Evolutionary conservation across 1,284 basidiomycete genomes (phyloP).

Genomic region (Pterulicium gracile): DNA sequence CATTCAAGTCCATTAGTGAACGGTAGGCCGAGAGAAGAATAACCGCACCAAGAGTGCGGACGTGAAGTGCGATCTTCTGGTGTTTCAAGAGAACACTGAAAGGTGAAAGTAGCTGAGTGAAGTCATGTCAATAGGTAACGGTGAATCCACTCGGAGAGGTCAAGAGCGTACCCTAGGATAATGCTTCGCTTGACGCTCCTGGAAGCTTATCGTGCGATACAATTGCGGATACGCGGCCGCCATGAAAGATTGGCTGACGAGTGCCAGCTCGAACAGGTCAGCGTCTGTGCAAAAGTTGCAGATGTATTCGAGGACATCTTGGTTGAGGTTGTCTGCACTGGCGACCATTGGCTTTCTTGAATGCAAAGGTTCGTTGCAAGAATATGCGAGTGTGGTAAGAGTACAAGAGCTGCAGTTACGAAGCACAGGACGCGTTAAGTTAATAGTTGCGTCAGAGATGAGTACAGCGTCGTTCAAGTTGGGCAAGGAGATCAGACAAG

Average conservation of each 20-base stretch:
- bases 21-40: slow-evolving; percentile 1
- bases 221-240: slow-evolving; percentile 48
- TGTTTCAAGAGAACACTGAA: slow-evolving; percentile 46
- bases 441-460: too few relatives aligned
- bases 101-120: slow-evolving; percentile 35
- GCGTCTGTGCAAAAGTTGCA: slow-evolving; percentile 38
- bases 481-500: too few relatives aligned
- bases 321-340: slow-evolving; percentile 53
- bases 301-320: slow-evolving; percentile 59
- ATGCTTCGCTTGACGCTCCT: slow-evolving; percentile 39
- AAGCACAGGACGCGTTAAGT: too few relatives aligned
- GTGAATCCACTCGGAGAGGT: slow-evolving; percentile 3
- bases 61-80: slow-evolving; percentile 41
- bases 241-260: slow-evolving; percentile 53
- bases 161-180: slow-evolving; percentile 32
- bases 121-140: slow-evolving; percentile 3
- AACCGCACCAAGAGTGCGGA: slow-evolving; percentile 43
- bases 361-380: too few relatives aligned
- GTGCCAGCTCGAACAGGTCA: slow-evolving; percentile 47
- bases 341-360: slow-evolving; percentile 29
- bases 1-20: slow-evolving; percentile 4
- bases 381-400: too few relatives aligned
- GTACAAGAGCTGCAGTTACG: too few relatives aligned
- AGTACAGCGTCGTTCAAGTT: too few relatives aligned
- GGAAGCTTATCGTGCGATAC: slow-evolving; percentile 46